These are phyloP conservation scores for Glycine soja DNA, from an alignment of 306 rosid genomes.

Conservation along the genomic window DNA sequence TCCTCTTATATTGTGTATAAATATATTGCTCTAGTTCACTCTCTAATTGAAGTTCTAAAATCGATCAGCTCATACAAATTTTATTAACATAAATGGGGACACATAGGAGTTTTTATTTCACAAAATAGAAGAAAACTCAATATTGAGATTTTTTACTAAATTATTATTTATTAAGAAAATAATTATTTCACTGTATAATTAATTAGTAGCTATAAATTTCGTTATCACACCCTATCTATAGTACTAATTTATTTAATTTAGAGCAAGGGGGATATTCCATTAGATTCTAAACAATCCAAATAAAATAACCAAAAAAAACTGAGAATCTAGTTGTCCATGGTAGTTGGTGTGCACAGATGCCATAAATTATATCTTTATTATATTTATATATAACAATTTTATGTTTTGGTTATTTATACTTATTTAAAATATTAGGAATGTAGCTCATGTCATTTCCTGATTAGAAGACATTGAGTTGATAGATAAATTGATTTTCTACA, in stretches of 20 bases:
- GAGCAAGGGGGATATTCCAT: conserved; percentile 1
- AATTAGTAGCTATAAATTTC: background rate
- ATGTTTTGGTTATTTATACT: too few species aligned
- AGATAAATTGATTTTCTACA: too few species aligned
- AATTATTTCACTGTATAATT: background rate
- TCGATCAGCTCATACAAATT: background rate
- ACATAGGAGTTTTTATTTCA: background rate
- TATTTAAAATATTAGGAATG: too few species aligned
- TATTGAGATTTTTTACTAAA: background rate
- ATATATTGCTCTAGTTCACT: background rate
- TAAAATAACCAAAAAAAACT: background rate
- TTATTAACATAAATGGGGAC: background rate
- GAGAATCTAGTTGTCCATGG: background rate
- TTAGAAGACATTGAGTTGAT: background rate
- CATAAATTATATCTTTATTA: too few species aligned
- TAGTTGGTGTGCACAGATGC: background rate
- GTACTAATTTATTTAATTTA: background rate
- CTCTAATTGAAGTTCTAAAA: background rate
- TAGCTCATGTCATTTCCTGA: background rate
- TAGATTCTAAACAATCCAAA: background rate
- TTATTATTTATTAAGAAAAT: background rate
- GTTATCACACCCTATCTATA: background rate
- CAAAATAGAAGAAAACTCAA: background rate
- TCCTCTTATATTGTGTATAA: background rate
- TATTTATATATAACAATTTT: too few species aligned